Evolutionary conservation across 202 grass and related monocot genomes (phyloP).

Genomic region (Miscanthus sacchariflorus): DNA sequence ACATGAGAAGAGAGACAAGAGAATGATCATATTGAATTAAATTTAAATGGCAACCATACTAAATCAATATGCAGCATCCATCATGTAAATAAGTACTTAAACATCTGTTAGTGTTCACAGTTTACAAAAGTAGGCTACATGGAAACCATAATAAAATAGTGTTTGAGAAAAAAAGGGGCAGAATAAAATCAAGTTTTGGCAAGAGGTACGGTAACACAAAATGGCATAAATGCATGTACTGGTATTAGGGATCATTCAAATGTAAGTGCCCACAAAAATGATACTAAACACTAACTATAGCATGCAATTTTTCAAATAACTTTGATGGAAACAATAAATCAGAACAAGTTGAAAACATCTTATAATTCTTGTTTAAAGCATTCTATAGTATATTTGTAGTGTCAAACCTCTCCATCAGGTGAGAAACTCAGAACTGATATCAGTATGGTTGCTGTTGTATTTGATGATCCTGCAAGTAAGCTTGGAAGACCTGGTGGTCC

Average conservation of each 20-base stretch:
- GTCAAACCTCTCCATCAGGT: constrained; percentile 84
- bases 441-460: constrained; percentile 61
- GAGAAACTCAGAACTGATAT: constrained; percentile 96
- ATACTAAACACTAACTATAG: neutral
- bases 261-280: neutral
- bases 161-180: neutral
- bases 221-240: neutral
- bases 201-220: neutral
- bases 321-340: constrained; percentile 13
- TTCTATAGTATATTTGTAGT: constrained; percentile 33
- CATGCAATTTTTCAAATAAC: constrained; percentile 2
- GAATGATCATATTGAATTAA: neutral
- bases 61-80: neutral
- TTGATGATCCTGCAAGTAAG: constrained; percentile 75
- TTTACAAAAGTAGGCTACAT: constrained; percentile 7
- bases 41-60: neutral
- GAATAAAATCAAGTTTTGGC: neutral
- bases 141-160: neutral
- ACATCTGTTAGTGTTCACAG: neutral
- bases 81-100: constrained; percentile 13
- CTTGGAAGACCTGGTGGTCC: constrained; percentile 90
- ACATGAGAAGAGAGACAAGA: constrained; percentile 15
- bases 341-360: neutral
- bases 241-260: neutral
- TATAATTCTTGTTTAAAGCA: constrained; percentile 33